Base-by-base conservation (phyloP, 208 protist genomes). In the Naegleria fowleri region DNA sequence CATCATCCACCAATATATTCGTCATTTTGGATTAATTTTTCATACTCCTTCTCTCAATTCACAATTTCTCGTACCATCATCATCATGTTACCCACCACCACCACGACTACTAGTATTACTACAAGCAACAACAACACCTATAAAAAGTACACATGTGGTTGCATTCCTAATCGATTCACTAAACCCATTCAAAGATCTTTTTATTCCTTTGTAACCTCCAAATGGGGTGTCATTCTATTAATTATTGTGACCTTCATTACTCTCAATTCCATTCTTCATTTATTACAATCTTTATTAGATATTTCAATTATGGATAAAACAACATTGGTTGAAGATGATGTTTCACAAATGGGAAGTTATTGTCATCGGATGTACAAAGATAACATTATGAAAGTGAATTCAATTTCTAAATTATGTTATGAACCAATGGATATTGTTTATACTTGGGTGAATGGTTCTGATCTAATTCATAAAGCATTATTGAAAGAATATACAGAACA, bases 361-460 rank as follows among this genome's bases (percentile, higher is more conserved):
- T 33, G 33, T 79, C 15, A 58, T 84, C 36, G 86, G 29, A 92
- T 90, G 40, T 93, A 86, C 33, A 67, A n/a, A 38, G 90, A 96
- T 55, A 96, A 96, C 86, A 85, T 96, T 29, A 91, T 38, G 36
- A 91, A 94, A 39, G 91, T 67, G 15, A 93, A 90, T 25, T 94
- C 90, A 89, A 11, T 95, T 79, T 36, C 79, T 13, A n/a, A 90
- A 58, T 67, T 96, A 41, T 96, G 94, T 86, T 84, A 88, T 33
- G 90, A 91, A 51, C 93, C 94, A 83, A 95, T 98, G 79, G 96
- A 98, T 90, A 92, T 98, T 48, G 94, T 99, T 16, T 99, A 98
- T 93, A 98, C 96, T 15, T 99, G 97, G 94, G 97, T 99, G 25
- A 99, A 99, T 93, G 97, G 97, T 29, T 95, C 87, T 25, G 98